Base-by-base conservation (phyloP, 2,329 filamentous ascomycete genomes). In the Alternaria gaisen region DNA sequence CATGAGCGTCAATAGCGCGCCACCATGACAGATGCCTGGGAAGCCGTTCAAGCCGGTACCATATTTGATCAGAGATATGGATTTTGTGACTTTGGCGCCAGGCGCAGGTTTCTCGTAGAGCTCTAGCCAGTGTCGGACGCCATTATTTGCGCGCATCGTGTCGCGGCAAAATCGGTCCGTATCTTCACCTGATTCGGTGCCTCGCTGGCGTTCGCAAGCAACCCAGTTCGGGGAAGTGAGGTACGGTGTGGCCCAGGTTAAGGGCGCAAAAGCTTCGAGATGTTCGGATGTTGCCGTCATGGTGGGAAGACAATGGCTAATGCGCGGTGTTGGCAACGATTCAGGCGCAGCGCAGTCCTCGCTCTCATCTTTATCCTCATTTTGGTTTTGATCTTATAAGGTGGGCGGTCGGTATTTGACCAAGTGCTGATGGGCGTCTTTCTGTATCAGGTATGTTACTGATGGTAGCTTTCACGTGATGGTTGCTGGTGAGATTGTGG, bases 11-110 rank as follows among this genome's bases (percentile, higher is more conserved):
- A 88, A 88, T 28, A 90, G 81, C 4, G 85, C 82, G 14, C 91
- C 91, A 51, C 90, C 91, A 76, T 94, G 91, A 53, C 87, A 86
- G 28, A 90, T 83, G 18, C 85, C 84, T 2, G 90, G 90, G 86
- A 89, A 93, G 9, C 91, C 90, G 32, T 83, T 81, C 12, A 89
- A 74, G 1, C 65, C 67, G 3, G 43, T 47, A 3, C 65, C 70
- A 48, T 61, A 74, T 53, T 69, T 67, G 40, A 53, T 60, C 3
- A 75, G 65, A 20, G 67, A 65, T 9, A 72, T 52, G 0, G 65
- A 56, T 28, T 61, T 62, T 5, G 47, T 59, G 28, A 71, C 26
- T 18, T 44, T 59, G 14, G 56, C 60, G 53, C 62, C 66, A 5
- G 66, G 47, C 3, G 60, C 41, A 22, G 72, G 68, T 26, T 65